A percentile compares a stretch with the other conserved stretches of the same genome.
Evolutionary conservation across 495 filamentous ascomycete genomes (phyloP).

Genomic region (Daldinia vernicosa): DNA sequence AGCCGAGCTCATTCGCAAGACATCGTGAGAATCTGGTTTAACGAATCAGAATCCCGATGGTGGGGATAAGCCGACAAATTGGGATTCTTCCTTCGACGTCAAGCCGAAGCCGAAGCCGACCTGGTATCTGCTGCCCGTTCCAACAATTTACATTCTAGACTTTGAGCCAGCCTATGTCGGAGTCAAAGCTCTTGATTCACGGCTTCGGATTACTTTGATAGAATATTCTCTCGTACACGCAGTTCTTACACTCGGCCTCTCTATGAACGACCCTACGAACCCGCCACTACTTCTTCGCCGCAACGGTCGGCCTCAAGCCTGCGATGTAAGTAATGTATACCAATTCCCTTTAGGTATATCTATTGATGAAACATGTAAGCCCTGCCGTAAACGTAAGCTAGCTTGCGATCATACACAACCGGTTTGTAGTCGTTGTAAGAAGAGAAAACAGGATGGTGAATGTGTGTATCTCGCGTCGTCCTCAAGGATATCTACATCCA

Average conservation of each 20-base stretch:
- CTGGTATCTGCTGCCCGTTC: not conserved
- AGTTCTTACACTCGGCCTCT: not conserved
- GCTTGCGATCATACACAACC: slow-evolving; percentile 48
- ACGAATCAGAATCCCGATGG: slow-evolving; percentile 16
- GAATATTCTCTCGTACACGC: not conserved
- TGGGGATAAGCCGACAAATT: not conserved
- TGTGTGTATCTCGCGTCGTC: slow-evolving; percentile 41
- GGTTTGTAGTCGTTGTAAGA: slow-evolving; percentile 43
- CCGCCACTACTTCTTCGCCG: slow-evolving; percentile 34
- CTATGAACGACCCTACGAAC: slow-evolving; percentile 9
- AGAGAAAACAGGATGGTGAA: slow-evolving; percentile 35
- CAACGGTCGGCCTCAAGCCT: slow-evolving; percentile 44
- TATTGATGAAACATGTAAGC: slow-evolving; percentile 31
- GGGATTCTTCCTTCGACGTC: not conserved
- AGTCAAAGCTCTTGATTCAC: not conserved
- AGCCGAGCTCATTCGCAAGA: slow-evolving; percentile 6
- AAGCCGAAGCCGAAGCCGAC: slow-evolving; percentile 44
- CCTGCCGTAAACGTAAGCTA: slow-evolving; percentile 48
- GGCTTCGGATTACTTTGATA: slow-evolving; percentile 11
- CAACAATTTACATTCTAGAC: not conserved
- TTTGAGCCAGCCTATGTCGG: not conserved
- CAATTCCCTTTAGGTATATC: not conserved
- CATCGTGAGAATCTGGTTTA: not conserved
- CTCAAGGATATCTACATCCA: slow-evolving; percentile 12
- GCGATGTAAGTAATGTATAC: slow-evolving; percentile 34